These are phyloP conservation scores for Teratosphaeria pseudoeucalypti DNA, from an alignment of 2,329 filamentous ascomycete genomes.

Conservation along the genomic window DNA sequence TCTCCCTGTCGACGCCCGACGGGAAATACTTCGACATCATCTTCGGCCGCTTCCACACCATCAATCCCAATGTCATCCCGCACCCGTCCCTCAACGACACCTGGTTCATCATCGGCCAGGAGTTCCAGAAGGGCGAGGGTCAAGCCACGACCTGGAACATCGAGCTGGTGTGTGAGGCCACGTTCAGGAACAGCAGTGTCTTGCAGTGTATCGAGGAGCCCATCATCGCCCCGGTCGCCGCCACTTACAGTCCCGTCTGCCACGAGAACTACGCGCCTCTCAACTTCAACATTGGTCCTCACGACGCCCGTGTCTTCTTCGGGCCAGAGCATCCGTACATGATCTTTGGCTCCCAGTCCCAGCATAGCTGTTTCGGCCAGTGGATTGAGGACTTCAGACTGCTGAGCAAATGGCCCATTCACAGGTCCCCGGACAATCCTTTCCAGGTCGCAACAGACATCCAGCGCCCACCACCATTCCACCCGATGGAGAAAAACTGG, in stretches of 20 bases:
- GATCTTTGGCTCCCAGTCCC: constrained; percentile 47
- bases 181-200: constrained; percentile 32
- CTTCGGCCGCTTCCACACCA: constrained; percentile 33
- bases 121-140: constrained; percentile 14
- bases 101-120: constrained; percentile 38
- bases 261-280: constrained; percentile 34
- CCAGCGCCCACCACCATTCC: constrained; percentile 38
- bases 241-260: constrained; percentile 38
- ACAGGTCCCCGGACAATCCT: constrained; percentile 9
- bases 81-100: constrained; percentile 40
- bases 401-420: constrained; percentile 30
- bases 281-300: constrained; percentile 42
- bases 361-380: constrained; percentile 46
- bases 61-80: constrained; percentile 50
- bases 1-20: constrained; percentile 38
- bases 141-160: constrained; percentile 2
- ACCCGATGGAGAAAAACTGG: constrained; percentile 50
- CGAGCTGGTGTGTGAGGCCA: constrained; percentile 39
- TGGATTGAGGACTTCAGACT: constrained; percentile 46
- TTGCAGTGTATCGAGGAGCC: constrained; percentile 37
- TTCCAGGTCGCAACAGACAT: constrained; percentile 42
- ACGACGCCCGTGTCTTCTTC: constrained; percentile 49
- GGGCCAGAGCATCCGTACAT: constrained; percentile 42
- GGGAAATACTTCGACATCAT: constrained; percentile 41
- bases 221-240: constrained; percentile 35